Base-by-base conservation (phyloP, 768 basidiomycete genomes). In the Trametes villosa region DNA sequence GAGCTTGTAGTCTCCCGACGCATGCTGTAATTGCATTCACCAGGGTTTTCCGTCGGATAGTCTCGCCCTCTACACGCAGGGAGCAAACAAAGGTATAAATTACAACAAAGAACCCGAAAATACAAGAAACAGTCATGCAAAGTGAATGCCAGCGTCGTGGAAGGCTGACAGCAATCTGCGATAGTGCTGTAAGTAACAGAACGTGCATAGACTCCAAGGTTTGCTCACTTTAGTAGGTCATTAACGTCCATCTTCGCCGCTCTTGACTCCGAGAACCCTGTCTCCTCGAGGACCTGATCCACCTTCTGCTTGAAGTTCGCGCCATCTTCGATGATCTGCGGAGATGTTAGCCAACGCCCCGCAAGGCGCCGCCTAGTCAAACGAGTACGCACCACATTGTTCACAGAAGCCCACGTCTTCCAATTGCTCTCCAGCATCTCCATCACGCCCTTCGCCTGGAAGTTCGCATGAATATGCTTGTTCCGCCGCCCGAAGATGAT, bases 351-450 rank as follows among this genome's bases (percentile, higher is more conserved):
- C n/a, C n/a, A n/a, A n/a, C n/a, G n/a, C n/a, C n/a, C n/a, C n/a
- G n/a, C n/a, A n/a, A n/a, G n/a, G n/a, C 27, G 57, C 60, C 45
- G 18, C 40, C 11, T 26, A 36, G n/a, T 24, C 44, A 24, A 17
- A 20, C 24, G 38, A 33, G 45, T 68, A 85, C 86, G 62, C 41
- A 88, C 88, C 82, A 84, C 82, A 65, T 88, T 80, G 65, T 89
- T 87, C 68, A 91, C 82, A 3, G 94, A 86, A 70, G 91, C 88
- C 94, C 93, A 97, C 29, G 95, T 96, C 75, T 87, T 85, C 80
- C 90, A 90, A 72, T 98, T 98, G 67, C 86, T 85, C 74, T 97
- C 95, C 63, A 98, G 75, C 91, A 98, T 92, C 67, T 94, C 91
- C 72, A 91, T 82, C 31, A 99, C 94, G 6, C 96, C 97, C 71